Percentiles rank a stretch among this genome's conserved stretches.
phyloP scores from a whole-genome alignment of 2,329 filamentous ascomycete species.

The Colletotrichum sp. region DNA sequence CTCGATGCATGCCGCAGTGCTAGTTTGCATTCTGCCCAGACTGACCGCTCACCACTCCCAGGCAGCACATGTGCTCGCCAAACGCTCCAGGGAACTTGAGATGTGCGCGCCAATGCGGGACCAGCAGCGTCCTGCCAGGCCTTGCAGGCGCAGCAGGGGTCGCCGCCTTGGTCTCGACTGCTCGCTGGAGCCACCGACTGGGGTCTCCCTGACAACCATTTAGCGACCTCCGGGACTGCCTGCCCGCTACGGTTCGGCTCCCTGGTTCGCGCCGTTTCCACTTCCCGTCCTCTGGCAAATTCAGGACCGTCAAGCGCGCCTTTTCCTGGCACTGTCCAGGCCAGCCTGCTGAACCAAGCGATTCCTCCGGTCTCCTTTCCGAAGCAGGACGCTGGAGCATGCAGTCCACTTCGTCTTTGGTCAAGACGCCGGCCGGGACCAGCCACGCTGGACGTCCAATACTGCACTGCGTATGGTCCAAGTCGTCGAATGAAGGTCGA shows the following conservation, averaged over 20 bases:
- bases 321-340: background rate
- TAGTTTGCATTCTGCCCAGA: background rate
- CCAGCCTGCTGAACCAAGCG: background rate
- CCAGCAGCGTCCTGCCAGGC: background rate
- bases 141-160: constrained; percentile 2
- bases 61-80: background rate
- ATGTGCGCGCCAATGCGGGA: constrained; percentile 17
- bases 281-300: constrained; percentile 10
- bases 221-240: background rate
- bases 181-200: background rate
- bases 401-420: background rate
- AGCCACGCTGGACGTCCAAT: background rate
- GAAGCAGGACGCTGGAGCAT: background rate
- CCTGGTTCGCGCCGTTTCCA: constrained; percentile 2
- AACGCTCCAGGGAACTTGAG: background rate
- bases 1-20: background rate
- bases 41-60: background rate
- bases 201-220: constrained; percentile 19
- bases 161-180: constrained; percentile 19
- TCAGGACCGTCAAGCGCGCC: constrained; percentile 1
- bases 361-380: background rate
- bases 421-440: background rate
- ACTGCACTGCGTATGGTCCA: background rate
- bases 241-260: constrained; percentile 17
- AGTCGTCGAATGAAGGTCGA: background rate